Conservation (phyloP, 371 early-diverging fungal genomes). For the Conidiobolus coronatus region DNA sequence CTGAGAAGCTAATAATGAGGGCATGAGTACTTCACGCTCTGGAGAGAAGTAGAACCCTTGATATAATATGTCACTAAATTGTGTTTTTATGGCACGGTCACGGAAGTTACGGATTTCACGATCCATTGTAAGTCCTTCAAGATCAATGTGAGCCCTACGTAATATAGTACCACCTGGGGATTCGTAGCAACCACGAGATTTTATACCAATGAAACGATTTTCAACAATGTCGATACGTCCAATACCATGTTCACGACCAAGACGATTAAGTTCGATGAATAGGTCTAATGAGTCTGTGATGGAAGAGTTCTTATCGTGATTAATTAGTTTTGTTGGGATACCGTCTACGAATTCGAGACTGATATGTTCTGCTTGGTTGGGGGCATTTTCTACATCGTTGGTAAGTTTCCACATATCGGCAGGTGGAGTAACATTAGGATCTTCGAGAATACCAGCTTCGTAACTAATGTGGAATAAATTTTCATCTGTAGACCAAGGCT, state of each 20-base stretch:
- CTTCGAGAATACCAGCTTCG: conserved; percentile 90
- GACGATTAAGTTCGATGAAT: conserved; percentile 84
- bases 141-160: conserved; percentile 79
- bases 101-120: conserved; percentile 80
- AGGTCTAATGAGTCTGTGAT: conserved; percentile 50
- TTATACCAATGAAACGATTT: conserved; percentile 94
- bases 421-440: conserved; percentile 83
- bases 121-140: conserved; percentile 86
- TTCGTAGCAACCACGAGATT: conserved; percentile 95
- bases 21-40: conserved; percentile 71
- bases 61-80: conserved; percentile 53
- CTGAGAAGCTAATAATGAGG: conserved; percentile 62
- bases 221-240: conserved; percentile 96
- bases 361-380: conserved; percentile 85
- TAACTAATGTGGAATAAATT: conserved; percentile 95
- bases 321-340: conserved; percentile 69
- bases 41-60: conserved; percentile 92
- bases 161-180: conserved; percentile 92
- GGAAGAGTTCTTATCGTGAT: conserved; percentile 41
- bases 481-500: conserved; percentile 98
- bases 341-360: conserved; percentile 70
- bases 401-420: conserved; percentile 96
- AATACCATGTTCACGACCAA: conserved; percentile 87
- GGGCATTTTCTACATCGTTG: conserved; percentile 81
- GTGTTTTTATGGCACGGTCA: conserved; percentile 64